Base-by-base conservation (phyloP, 139 green algal species). In the Chlorella sp. region DNA sequence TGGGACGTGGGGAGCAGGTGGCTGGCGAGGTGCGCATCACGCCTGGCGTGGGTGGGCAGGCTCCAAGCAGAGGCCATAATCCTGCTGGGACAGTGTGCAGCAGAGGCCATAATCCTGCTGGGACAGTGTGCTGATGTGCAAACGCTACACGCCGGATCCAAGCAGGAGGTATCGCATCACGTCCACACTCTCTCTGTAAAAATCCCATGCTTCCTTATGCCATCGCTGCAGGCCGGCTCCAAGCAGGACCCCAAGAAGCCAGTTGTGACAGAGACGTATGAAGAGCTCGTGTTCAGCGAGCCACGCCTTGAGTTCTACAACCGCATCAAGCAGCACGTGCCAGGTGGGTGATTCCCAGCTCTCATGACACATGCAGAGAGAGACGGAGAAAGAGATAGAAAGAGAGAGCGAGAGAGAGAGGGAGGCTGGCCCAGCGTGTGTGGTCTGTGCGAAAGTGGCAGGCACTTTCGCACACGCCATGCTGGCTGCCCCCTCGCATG, bases 251-350 rank as follows among this genome's bases (percentile, higher is more conserved):
- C 83, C 70, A 93, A 91, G 72, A 90, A 91, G 76, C 87, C 89
- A 30, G 86, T 97, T 62, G 82, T 94, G 64, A 74, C 50, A 49
- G 91, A 97, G 76, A 74, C 75, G 30, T 97, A 95, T 65, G 94
- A 98, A 36, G 94, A 98, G 78, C 36, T 98, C 6, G 88, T 97
- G 24, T 93, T 98, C 74, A 87, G 74, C 55, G 88, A 98, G 71
- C 93, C 93, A 0, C 69, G 79, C 1, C 80, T 91, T 35, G 77
- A 73, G 2, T 97, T 98, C 65, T 90, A 90, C 62, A 72, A 87
- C 29, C 74, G 85, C 64, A 49, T 70, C 32, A 50, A 26, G 2
- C 32, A 50, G 6, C 33, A 55, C 32, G 23, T 17, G 27, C 64
- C 64, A 31, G 23, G 64, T 70, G 32, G 27, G 64, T 35, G 6